Base-by-base conservation (phyloP, 306 rosid genomes). In the Pterocarpus macrocarpus region DNA sequence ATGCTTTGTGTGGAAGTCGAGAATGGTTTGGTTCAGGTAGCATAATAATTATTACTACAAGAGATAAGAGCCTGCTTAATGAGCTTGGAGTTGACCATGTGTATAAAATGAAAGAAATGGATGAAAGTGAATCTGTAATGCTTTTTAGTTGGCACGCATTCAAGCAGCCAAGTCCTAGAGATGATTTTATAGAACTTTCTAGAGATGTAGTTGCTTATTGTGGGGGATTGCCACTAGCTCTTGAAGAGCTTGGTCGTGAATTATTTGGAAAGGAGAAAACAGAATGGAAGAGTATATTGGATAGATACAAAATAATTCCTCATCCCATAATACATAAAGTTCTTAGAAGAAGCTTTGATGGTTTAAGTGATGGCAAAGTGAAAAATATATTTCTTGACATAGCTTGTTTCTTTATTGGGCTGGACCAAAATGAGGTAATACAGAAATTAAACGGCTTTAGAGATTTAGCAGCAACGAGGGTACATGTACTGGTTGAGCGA, bases 1-100 rank as follows among this genome's bases (percentile, higher is more conserved):
- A 12, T 15, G 67, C 45, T 14, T 43, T 77, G 15, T 66, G 67
- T 22, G 81, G 73, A 65, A 66, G 56, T 65, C 74, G 56, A 38
- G 36, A 77, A 4, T 65, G 66, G 66, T 22, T 77, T 52, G 47
- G 56, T 65, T 7, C 55, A 5, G 74, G 56, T 0, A 77, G 81
- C 38, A 15, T 16, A 12, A 65, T 76, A 52, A 65, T 77, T 16
- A 52, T 65, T 11, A 65, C 74, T 22, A 53, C 81, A 0, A 38
- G 81, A 64, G 53, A 64, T 64, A 8, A 0, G 53, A 16, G 7
- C 28, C 8, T 77, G 4, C 81, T 77, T 17, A 52, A 32, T 7
- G 28, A 38, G 38, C 9, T 0, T 10, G 3, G 34, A 33, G 65
- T 64, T 61, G 45, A 49, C 9, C 2, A 8, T 2, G 7, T 13